Evolutionary conservation across 2,329 filamentous ascomycete species (phyloP), one percentile per base, ranked within the genome.

Genomic region (Colletotrichum ledebouriae): DNA sequence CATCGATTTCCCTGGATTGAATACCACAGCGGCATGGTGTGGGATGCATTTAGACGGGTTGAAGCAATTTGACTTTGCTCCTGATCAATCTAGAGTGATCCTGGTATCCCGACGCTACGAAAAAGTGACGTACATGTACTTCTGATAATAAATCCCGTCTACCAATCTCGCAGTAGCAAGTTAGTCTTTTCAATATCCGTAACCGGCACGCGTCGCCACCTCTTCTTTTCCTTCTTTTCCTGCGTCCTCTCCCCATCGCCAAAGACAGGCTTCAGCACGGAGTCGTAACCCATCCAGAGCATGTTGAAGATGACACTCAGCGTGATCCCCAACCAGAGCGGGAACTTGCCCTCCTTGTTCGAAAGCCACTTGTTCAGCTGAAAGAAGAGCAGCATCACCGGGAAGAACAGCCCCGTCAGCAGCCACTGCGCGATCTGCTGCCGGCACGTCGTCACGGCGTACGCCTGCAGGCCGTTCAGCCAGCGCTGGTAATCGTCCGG

Each of bases 231-330:
- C 47, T 71, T 71, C 9, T 72, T 70, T 37, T 77, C 76, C 37
- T 78, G 71, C 3, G 88, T 90, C 73, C 86, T 87, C 83, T 98
- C 95, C 0, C 96, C 96, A 75, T 98, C 92, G 0, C 95, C 95
- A 83, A 97, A 98, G 0, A 90, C 46, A 1, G 79, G 81, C 77
- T 88, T 90, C 72, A 83, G 76, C 2, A 83, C 76, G 2, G 33
- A 34, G 59, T 87, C 85, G 57, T 87, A 86, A 3, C 70, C 72
- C 67, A 77, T 72, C 85, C 85, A 87, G 10, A 82, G 67, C 3
- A 79, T 11, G 15, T 80, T 83, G 63, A 85, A 82, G 0, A 86
- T 59, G 15, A 77, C 77, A 3, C 81, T 84, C 58, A 95, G 71
- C 92, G 86, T 59, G 9, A 77, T 77, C 2, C 81, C 84, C 57